Evolutionary conservation across 1,139 yeast genomes (phyloP).

Genomic region (Candida pseudocylindracea): DNA sequence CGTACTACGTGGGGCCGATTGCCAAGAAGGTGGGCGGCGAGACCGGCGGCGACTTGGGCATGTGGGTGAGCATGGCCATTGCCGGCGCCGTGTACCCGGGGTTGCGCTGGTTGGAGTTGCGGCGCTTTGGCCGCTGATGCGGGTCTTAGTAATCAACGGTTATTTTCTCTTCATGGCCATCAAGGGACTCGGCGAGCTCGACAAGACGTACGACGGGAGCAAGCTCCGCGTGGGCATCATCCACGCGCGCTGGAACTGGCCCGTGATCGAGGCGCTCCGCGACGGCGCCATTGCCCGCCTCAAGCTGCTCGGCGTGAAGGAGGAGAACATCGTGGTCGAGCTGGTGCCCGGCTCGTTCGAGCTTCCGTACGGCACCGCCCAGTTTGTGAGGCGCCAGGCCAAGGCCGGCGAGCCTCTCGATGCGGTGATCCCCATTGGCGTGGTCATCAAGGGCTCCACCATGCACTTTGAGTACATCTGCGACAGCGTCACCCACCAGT

Average conservation of each 20-base stretch:
- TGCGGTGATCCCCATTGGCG: constrained; percentile 86
- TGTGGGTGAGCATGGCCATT: constrained; percentile 62
- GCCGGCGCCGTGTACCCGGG: constrained; percentile 43
- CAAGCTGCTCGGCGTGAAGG: constrained; percentile 41
- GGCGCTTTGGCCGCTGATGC: constrained; percentile 16
- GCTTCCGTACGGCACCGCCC: constrained; percentile 58
- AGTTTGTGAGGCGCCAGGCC: constrained; percentile 10
- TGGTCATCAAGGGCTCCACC: constrained; percentile 84
- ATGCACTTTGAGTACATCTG: constrained; percentile 97
- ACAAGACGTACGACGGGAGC: constrained; percentile 50
- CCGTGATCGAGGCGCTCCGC: constrained; percentile 59
- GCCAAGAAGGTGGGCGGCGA: constrained; percentile 13
- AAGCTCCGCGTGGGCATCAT: constrained; percentile 58
- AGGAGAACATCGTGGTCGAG: constrained; percentile 56
- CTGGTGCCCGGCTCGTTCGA: constrained; percentile 92
- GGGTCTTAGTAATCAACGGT: no score
- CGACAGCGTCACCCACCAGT: constrained; percentile 68
- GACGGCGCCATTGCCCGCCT: constrained; percentile 51
- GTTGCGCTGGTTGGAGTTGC: constrained; percentile 40
- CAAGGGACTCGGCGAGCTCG: constrained; percentile 58
- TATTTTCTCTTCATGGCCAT: constrained; percentile 31
- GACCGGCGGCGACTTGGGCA: constrained; percentile 58
- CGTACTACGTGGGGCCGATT: constrained; percentile 53
- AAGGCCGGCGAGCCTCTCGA: constrained; percentile 33
- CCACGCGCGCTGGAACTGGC: constrained; percentile 87